Evolutionary conservation across 2,329 filamentous ascomycete species (phyloP).

Genomic region (Xylaria arbuscula): DNA sequence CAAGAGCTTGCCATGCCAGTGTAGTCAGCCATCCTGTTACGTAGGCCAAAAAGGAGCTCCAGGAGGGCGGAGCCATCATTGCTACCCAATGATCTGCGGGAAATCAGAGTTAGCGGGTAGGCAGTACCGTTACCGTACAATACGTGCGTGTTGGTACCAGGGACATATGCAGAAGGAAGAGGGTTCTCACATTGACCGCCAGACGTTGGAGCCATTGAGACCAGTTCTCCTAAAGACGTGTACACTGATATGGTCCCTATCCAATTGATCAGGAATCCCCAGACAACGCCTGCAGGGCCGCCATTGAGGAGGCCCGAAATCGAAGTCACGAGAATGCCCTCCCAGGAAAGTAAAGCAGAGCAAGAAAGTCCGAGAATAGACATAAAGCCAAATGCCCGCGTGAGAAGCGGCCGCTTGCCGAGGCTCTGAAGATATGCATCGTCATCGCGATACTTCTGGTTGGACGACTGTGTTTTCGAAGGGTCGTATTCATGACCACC

Average conservation of each 20-base stretch:
- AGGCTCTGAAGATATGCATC: conserved; percentile 24
- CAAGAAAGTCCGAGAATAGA: conserved; percentile 43
- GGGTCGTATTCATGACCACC: conserved; percentile 2
- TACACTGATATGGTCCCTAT: conserved; percentile 59
- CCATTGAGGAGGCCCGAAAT: conserved; percentile 59
- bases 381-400: conserved; percentile 41
- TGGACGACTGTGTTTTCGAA: neutral
- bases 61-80: conserved; percentile 42
- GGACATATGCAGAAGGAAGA: neutral
- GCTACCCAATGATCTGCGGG: conserved; percentile 44
- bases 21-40: conserved; percentile 46
- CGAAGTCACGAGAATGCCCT: conserved; percentile 57
- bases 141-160: neutral
- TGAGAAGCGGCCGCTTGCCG: conserved; percentile 38
- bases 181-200: conserved; percentile 32
- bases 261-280: conserved; percentile 62
- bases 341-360: conserved; percentile 56
- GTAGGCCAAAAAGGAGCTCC: conserved; percentile 43
- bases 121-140: neutral
- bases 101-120: conserved; percentile 7
- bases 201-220: conserved; percentile 43
- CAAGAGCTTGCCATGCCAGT: conserved; percentile 42
- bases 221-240: conserved; percentile 39
- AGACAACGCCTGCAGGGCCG: conserved; percentile 64
- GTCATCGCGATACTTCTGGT: neutral